These are phyloP conservation scores for Pouteria campechiana DNA, from an alignment of 179 eudicot genomes.

Conservation along the genomic window DNA sequence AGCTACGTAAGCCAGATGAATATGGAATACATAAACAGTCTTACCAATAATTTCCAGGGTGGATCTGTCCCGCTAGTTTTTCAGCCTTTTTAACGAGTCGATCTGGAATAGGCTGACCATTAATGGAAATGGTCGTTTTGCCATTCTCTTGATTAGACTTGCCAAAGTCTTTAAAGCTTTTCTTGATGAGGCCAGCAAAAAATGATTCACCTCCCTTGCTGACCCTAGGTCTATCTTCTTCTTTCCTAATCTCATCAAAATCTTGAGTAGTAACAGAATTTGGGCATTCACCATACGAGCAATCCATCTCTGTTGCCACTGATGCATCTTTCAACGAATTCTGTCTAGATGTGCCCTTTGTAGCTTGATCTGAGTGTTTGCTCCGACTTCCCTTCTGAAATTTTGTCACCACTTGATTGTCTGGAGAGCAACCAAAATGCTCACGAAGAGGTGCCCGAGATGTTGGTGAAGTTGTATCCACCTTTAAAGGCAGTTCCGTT, in stretches of 20 bases:
- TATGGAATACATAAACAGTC: not conserved
- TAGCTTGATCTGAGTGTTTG: conserved; percentile 17
- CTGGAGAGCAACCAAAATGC: conserved; percentile 21
- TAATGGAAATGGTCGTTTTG: conserved; percentile 42
- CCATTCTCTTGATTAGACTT: conserved; percentile 17
- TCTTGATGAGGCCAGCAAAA: conserved; percentile 20
- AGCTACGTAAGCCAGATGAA: no score
- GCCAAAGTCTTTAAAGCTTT: conserved; percentile 23
- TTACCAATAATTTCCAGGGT: conserved; percentile 89
- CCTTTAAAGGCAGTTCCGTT: conserved; percentile 15
- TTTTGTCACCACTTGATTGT: conserved; percentile 2
- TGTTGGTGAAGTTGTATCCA: conserved; percentile 16
- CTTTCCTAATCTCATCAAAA: conserved; percentile 20
- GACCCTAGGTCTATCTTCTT: conserved; percentile 18
- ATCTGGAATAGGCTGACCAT: conserved; percentile 49
- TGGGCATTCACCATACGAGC: conserved; percentile 19
- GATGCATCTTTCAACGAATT: conserved; percentile 25
- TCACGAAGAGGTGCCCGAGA: conserved; percentile 31
- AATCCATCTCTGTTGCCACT: conserved; percentile 37
- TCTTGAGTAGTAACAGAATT: conserved; percentile 22
- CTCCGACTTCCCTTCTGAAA: conserved; percentile 12
- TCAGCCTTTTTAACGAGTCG: conserved; percentile 48
- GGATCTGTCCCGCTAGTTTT: conserved; percentile 63
- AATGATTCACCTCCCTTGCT: conserved; percentile 27
- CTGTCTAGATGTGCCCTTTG: conserved; percentile 13